A percentile compares a stretch with the other conserved stretches of the same genome.
Conservation (phyloP, 176 grass and related monocot genomes). For the Cenchrus americanus region DNA sequence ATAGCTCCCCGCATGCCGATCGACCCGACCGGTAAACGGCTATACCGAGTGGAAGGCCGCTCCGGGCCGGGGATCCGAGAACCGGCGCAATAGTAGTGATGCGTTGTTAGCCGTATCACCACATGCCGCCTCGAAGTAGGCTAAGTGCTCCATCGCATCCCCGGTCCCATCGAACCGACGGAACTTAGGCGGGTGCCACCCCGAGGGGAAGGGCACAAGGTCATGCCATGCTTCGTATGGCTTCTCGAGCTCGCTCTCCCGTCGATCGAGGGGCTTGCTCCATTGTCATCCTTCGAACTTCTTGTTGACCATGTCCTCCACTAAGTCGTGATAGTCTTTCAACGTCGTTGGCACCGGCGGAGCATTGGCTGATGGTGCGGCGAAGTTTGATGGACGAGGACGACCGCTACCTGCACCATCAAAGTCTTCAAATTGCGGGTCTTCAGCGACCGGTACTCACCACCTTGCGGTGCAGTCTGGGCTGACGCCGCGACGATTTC, state of each 20-base stretch:
- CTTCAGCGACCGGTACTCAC: too few relatives aligned
- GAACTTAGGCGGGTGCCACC: background rate
- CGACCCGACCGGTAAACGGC: background rate
- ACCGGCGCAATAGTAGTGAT: background rate
- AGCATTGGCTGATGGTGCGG: too few relatives aligned
- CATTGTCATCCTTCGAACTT: too few relatives aligned
- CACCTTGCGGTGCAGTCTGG: too few relatives aligned
- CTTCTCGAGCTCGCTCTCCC: background rate
- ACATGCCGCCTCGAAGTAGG: background rate
- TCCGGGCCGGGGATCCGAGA: background rate
- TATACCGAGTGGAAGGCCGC: background rate
- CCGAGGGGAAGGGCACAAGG: background rate
- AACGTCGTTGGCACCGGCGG: too few relatives aligned
- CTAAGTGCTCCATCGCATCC: background rate
- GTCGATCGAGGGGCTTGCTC: background rate
- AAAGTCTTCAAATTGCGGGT: too few relatives aligned
- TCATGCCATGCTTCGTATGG: background rate
- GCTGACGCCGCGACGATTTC: too few relatives aligned
- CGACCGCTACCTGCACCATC: too few relatives aligned
- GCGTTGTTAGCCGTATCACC: background rate
- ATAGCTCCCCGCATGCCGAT: background rate
- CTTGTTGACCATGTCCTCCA: too few relatives aligned
- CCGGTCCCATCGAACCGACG: background rate
- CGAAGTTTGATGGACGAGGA: too few relatives aligned
- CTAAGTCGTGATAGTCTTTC: too few relatives aligned